Evolutionary conservation across 768 basidiomycete genomes (phyloP).

Genomic region (Gymnopilus dilepis): DNA sequence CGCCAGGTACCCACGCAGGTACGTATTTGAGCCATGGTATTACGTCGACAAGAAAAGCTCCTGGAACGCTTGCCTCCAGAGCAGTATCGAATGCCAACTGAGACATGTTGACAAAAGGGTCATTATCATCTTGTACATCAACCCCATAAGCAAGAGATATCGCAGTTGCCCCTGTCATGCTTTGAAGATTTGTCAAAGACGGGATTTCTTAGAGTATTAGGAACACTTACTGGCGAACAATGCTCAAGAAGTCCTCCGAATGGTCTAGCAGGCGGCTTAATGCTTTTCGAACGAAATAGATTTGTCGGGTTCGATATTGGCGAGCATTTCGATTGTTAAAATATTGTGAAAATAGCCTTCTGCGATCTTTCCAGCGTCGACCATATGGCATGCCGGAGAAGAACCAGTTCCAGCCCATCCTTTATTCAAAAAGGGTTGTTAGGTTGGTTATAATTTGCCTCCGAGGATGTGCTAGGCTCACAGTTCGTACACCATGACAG

Average conservation of each 20-base stretch:
- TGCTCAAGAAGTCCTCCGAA: slow-evolving; percentile 43
- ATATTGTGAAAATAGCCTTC: slow-evolving; percentile 46
- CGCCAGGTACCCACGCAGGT: slow-evolving; percentile 65
- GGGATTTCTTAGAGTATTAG: too few relatives aligned
- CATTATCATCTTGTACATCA: slow-evolving; percentile 40
- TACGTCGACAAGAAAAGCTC: slow-evolving; percentile 50
- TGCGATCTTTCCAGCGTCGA: slow-evolving; percentile 43
- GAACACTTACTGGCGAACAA: slow-evolving; percentile 41
- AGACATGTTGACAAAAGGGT: slow-evolving; percentile 48
- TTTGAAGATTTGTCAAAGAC: slow-evolving; percentile 22
- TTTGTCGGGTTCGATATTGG: slow-evolving; percentile 35
- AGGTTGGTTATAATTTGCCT: too few relatives aligned
- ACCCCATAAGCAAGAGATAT: slow-evolving; percentile 54
- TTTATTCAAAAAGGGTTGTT: slow-evolving; percentile 16
- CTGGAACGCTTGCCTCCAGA: slow-evolving; percentile 39
- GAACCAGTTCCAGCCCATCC: slow-evolving; percentile 47
- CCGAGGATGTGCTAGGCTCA: not conserved
- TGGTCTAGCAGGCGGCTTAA: slow-evolving; percentile 35
- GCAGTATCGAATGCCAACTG: slow-evolving; percentile 41
- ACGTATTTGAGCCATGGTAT: slow-evolving; percentile 47
- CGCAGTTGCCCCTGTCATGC: slow-evolving; percentile 43
- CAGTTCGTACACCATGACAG: slow-evolving; percentile 30
- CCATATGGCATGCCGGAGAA: slow-evolving; percentile 46
- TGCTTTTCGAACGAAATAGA: slow-evolving; percentile 38
- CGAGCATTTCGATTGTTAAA: slow-evolving; percentile 38